Conservation (phyloP, 2,329 filamentous ascomycete species). For the Dothideomycetes sp. region DNA sequence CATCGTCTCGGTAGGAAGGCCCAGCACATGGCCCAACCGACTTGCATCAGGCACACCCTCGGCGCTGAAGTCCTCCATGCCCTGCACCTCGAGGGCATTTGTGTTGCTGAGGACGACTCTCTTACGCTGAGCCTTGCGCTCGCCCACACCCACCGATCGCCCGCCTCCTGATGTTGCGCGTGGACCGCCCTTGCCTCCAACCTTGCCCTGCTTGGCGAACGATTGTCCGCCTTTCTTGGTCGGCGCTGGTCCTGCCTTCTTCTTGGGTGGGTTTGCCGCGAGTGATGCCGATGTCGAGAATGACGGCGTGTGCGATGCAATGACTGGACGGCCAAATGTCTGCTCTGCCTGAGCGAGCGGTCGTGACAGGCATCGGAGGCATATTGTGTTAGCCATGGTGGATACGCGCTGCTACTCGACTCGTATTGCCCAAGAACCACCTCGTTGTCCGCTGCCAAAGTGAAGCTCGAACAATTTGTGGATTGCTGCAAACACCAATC, state of each 20-base stretch:
- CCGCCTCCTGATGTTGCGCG: conserved; percentile 11
- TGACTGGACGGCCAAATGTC: conserved; percentile 2
- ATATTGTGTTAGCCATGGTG: conserved; percentile 16
- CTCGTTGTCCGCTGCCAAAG: no score
- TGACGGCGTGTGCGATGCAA: conserved; percentile 14
- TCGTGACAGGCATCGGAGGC: conserved; percentile 13
- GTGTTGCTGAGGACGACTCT: conserved; percentile 87
- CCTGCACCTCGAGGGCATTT: conserved; percentile 71
- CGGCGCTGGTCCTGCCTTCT: conserved; percentile 17
- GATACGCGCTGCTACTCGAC: no score
- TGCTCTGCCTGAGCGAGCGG: conserved; percentile 6
- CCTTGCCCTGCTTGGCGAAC: conserved; percentile 13
- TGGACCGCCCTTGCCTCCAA: conserved; percentile 16
- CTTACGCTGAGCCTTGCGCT: conserved; percentile 79
- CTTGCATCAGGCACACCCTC: conserved; percentile 44
- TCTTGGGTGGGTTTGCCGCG: conserved; percentile 16
- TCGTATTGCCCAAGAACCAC: no score
- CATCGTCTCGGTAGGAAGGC: conserved; percentile 57
- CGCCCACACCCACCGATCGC: conserved; percentile 44
- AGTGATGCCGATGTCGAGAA: conserved; percentile 22
- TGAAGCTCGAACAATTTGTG: no score
- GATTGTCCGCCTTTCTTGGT: conserved; percentile 7
- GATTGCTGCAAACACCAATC: no score
- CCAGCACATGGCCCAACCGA: conserved; percentile 55
- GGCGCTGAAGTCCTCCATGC: conserved; percentile 49